Evolutionary conservation across 2,329 filamentous ascomycete species (phyloP).

Genomic region (Penicillium psychrosexuale): DNA sequence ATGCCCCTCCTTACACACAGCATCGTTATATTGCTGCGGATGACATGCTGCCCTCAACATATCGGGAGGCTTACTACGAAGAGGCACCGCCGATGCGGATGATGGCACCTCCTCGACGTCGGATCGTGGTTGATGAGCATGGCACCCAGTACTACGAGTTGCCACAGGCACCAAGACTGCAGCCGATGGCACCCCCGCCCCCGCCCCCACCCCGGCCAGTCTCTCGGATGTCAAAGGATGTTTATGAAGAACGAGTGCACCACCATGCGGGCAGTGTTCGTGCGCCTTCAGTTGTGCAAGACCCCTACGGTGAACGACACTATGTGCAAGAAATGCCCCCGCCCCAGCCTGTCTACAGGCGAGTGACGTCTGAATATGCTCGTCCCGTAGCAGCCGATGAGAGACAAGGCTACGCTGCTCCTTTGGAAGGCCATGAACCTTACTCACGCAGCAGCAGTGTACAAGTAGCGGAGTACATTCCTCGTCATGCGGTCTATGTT

Average conservation of each 20-base stretch:
- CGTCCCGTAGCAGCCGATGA: conserved; percentile 29
- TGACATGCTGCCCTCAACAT: conserved; percentile 38
- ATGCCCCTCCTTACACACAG: conserved; percentile 31
- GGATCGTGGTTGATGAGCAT: conserved; percentile 77
- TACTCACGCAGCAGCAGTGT: conserved; percentile 41
- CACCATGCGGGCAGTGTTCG: conserved; percentile 36
- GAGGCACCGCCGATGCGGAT: conserved; percentile 44
- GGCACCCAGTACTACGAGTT: conserved; percentile 73
- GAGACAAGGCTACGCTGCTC: conserved; percentile 32
- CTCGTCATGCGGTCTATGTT: conserved; percentile 43
- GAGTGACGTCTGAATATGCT: conserved; percentile 36
- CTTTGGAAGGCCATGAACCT: conserved; percentile 35
- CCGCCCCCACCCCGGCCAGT: conserved; percentile 35
- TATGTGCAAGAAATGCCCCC: conserved; percentile 48
- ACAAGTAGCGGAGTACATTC: conserved; percentile 42
- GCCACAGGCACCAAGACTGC: conserved; percentile 40
- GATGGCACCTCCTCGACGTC: conserved; percentile 57
- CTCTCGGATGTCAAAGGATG: conserved; percentile 31
- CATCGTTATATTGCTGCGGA: conserved; percentile 36
- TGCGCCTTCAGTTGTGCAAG: conserved; percentile 44
- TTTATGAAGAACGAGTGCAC: conserved; percentile 34
- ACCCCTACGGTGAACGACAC: conserved; percentile 39
- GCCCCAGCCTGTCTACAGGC: conserved; percentile 41
- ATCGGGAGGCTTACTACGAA: conserved; percentile 44
- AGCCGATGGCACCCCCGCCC: conserved; percentile 33